Evolutionary conservation across 1,139 yeast species (phyloP).

Genomic region (Scheffersomyces lignicola): DNA sequence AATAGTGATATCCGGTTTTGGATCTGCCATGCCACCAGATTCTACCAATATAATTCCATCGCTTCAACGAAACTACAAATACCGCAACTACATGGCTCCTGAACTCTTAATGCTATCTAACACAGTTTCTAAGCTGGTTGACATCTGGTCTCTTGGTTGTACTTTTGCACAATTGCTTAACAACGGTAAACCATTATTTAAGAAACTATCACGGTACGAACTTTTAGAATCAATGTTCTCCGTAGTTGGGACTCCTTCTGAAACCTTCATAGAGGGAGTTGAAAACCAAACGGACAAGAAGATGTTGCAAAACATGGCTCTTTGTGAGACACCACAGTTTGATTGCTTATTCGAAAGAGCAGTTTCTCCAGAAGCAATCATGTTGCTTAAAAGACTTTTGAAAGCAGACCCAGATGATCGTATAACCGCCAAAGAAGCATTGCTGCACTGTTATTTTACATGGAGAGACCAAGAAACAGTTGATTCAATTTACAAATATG

Average conservation of each 20-base stretch:
- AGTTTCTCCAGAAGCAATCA: neutral
- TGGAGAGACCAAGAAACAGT: neutral
- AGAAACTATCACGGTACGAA: no score
- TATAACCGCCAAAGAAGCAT: neutral
- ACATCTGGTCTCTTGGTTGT: conserved; percentile 97
- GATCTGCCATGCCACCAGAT: conserved; percentile 90
- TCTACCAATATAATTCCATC: conserved; percentile 81
- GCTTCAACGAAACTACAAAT: conserved; percentile 94
- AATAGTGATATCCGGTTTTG: conserved; percentile 93
- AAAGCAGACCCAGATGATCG: neutral
- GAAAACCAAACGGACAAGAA: no score
- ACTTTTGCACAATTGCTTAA: conserved; percentile 81
- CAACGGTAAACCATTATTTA: no score
- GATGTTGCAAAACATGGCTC: no score
- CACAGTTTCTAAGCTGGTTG: conserved; percentile 92
- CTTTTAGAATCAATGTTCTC: no score
- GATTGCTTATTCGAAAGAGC: no score
- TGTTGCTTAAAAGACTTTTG: neutral
- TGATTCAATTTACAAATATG: neutral
- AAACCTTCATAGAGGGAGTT: no score
- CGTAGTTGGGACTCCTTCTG: no score
- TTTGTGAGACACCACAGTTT: no score
- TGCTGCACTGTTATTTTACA: neutral
- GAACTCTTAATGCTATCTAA: conserved; percentile 94
- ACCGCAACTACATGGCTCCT: conserved; percentile 98